Evolutionary conservation across 768 basidiomycete species (phyloP).

Genomic region (Boletus rubroflammeus): DNA sequence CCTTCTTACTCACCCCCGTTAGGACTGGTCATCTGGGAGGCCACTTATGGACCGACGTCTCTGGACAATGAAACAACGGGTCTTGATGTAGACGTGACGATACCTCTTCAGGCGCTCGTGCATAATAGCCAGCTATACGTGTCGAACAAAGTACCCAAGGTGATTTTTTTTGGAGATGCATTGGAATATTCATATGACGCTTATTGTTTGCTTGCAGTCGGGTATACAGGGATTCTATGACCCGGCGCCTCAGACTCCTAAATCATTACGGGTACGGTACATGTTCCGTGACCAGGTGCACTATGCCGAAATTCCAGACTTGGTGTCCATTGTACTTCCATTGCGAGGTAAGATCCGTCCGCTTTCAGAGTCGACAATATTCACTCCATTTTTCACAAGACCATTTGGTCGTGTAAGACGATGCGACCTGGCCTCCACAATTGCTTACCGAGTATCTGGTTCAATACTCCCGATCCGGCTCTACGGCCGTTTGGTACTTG

Average conservation of each 20-base stretch:
- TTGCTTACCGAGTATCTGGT: conserved; percentile 3
- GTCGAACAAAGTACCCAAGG: conserved; percentile 73
- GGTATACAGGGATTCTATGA: conserved; percentile 87
- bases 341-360: conserved; percentile 56
- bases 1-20: conserved; percentile 15
- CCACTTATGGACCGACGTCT: conserved; percentile 62
- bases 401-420: conserved; percentile 26
- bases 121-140: conserved; percentile 75
- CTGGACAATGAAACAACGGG: conserved; percentile 48
- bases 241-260: conserved; percentile 69
- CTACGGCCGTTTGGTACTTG: neutral
- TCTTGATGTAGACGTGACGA: conserved; percentile 70
- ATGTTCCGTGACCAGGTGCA: conserved; percentile 70
- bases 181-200: neutral
- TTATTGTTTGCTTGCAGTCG: conserved; percentile 39
- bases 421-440: neutral
- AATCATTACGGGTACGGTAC: conserved; percentile 71
- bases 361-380: neutral
- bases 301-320: conserved; percentile 73
- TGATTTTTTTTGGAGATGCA: conserved; percentile 24
- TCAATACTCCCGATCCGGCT: conserved; percentile 3
- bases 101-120: conserved; percentile 79
- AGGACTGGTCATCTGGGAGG: conserved; percentile 78
- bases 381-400: conserved; percentile 19
- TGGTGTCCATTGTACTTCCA: conserved; percentile 66